Evolutionary conservation across 768 basidiomycete genomes (phyloP).

Genomic region (Wakefieldia striispora): DNA sequence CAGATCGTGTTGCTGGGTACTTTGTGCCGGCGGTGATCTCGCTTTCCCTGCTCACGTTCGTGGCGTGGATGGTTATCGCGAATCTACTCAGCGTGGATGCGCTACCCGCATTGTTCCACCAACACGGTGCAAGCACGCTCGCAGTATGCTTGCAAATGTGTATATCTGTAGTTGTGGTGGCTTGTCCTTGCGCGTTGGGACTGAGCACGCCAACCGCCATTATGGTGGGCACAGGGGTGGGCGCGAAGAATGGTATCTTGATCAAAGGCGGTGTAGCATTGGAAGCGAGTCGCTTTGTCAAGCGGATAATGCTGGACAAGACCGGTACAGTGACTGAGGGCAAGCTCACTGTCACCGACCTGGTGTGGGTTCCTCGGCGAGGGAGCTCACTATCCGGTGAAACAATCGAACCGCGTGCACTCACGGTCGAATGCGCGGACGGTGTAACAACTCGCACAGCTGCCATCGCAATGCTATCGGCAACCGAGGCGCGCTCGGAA

Average conservation of each 20-base stretch:
- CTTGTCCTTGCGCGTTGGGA: conserved; percentile 96
- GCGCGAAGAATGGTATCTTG: conserved; percentile 93
- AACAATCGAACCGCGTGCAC: conserved; percentile 7
- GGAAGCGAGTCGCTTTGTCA: conserved; percentile 83
- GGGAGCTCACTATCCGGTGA: conserved; percentile 22
- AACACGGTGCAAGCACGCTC: conserved; percentile 78
- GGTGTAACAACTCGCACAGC: conserved; percentile 57
- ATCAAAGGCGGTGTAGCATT: conserved; percentile 97
- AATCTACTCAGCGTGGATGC: conserved; percentile 49
- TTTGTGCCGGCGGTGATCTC: conserved; percentile 92
- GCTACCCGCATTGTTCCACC: conserved; percentile 83
- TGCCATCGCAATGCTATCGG: conserved; percentile 78
- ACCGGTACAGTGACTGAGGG: conserved; percentile 97
- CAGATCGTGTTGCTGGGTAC: conserved; percentile 90
- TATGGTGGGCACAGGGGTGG: conserved; percentile 98
- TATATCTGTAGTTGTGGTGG: conserved; percentile 96
- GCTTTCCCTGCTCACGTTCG: conserved; percentile 78
- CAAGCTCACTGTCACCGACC: conserved; percentile 77
- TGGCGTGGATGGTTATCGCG: conserved; percentile 78
- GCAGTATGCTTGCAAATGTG: conserved; percentile 95
- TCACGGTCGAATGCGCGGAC: conserved; percentile 46
- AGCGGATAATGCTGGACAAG: conserved; percentile 89
- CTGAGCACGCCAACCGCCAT: conserved; percentile 96
- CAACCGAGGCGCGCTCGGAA: conserved; percentile 89
- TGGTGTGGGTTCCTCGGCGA: conserved; percentile 65